A percentile compares a stretch with the other conserved stretches of the same genome.
Conservation (phyloP, 805 yeast genomes). For the Candida sphagnicola region DNA sequence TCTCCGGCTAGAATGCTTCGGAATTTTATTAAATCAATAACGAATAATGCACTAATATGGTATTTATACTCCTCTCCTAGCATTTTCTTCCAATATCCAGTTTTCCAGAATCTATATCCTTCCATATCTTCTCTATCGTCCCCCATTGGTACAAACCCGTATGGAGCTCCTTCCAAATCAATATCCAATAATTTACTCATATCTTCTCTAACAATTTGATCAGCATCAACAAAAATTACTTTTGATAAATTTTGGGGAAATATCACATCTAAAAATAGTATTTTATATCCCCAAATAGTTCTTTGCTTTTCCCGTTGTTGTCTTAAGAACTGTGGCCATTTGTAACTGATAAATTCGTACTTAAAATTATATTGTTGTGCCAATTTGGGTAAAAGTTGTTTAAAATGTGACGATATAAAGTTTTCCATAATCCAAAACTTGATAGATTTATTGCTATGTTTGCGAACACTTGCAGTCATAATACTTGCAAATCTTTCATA, state of each 20-base stretch:
- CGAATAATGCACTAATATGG: slow-evolving; percentile 81
- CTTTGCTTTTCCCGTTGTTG: slow-evolving; percentile 75
- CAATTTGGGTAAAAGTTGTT: slow-evolving; percentile 52
- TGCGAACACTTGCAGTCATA: slow-evolving; percentile 78
- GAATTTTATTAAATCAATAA: slow-evolving; percentile 69
- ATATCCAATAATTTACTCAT: slow-evolving; percentile 61
- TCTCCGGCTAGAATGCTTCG: slow-evolving; percentile 75
- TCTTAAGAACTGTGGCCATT: slow-evolving; percentile 91
- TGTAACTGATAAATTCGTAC: slow-evolving; percentile 75
- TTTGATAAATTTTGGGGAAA: slow-evolving; percentile 76
- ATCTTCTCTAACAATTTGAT: slow-evolving; percentile 76
- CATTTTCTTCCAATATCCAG: slow-evolving; percentile 80
- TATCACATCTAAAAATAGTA: slow-evolving; percentile 78
- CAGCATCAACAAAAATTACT: slow-evolving; percentile 83
- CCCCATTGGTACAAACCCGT: slow-evolving; percentile 86
- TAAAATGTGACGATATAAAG: slow-evolving; percentile 70
- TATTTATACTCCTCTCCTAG: slow-evolving; percentile 59
- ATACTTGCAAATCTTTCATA: slow-evolving; percentile 71
- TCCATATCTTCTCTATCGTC: slow-evolving; percentile 77
- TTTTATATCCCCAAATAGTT: slow-evolving; percentile 84
- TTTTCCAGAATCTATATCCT: slow-evolving; percentile 87
- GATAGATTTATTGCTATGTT: slow-evolving; percentile 52
- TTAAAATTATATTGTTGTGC: slow-evolving; percentile 59
- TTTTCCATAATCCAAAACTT: slow-evolving; percentile 87
- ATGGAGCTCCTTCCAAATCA: slow-evolving; percentile 78